A percentile compares a stretch with the other conserved stretches of the same genome.
These are phyloP conservation scores for Capsicum baccatum DNA, from an alignment of 257 asterid species.

Conservation along the genomic window DNA sequence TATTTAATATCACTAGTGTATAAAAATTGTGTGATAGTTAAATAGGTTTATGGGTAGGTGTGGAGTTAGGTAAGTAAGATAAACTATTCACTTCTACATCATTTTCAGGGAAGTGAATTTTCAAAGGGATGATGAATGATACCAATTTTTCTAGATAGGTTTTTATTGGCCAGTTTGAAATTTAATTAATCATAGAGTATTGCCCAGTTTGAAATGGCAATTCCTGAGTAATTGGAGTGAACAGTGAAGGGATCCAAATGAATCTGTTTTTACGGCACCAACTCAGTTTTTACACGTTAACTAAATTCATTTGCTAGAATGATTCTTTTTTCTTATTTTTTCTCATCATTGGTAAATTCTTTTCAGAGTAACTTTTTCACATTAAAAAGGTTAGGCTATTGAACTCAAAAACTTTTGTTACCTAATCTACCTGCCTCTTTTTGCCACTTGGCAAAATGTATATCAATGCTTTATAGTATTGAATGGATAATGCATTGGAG, in stretches of 20 bases:
- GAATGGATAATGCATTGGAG: not conserved
- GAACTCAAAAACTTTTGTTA: not conserved
- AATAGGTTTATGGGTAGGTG: not conserved
- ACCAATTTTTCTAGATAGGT: not conserved
- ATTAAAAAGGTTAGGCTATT: not conserved
- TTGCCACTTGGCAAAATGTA: not conserved
- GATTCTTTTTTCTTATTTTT: not conserved
- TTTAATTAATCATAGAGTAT: not conserved
- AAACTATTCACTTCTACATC: not conserved
- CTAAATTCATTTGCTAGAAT: not conserved
- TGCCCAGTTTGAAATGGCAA: not conserved
- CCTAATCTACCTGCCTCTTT: not conserved
- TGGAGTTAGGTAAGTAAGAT: conserved; percentile 8
- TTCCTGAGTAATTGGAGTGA: not conserved
- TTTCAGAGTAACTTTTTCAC: not conserved
- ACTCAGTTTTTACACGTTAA: not conserved
- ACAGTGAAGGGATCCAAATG: not conserved
- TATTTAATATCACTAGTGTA: not conserved
- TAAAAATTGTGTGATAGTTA: not conserved
- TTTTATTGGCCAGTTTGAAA: not conserved
- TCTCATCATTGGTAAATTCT: not conserved
- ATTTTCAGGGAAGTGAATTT: not conserved
- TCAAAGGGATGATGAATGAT: not conserved
- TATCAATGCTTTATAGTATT: not conserved
- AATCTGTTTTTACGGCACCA: not conserved